Percentiles rank a stretch among this genome's conserved stretches.
Evolutionary conservation across 1,139 yeast species (phyloP).

Genomic region (Geotrichum bryndzae): DNA sequence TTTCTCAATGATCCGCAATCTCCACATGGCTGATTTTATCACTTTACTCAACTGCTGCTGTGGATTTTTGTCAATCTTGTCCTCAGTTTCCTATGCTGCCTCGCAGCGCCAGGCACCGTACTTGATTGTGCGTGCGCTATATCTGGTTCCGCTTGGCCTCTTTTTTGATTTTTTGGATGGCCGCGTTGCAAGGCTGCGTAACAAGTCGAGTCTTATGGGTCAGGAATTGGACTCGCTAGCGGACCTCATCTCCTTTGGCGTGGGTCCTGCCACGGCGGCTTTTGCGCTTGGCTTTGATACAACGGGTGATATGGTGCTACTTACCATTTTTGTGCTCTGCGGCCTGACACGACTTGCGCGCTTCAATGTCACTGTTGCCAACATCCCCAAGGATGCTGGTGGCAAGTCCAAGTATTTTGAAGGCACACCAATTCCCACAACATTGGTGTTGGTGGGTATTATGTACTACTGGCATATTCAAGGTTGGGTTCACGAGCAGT

Average conservation of each 20-base stretch:
- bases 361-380: constrained; percentile 88
- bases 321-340: constrained; percentile 84
- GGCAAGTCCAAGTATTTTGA: constrained; percentile 81
- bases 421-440: constrained; percentile 93
- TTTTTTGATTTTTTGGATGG: constrained; percentile 97
- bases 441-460: constrained; percentile 62
- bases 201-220: constrained; percentile 90
- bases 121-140: constrained; percentile 83
- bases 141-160: constrained; percentile 79
- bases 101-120: constrained; percentile 22
- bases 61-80: constrained; percentile 84
- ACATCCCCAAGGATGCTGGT: constrained; percentile 74
- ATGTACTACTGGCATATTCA: constrained; percentile 60
- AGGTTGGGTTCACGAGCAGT: constrained; percentile 38
- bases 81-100: constrained; percentile 64
- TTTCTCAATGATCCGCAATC: constrained; percentile 38
- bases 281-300: constrained; percentile 86
- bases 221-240: constrained; percentile 96
- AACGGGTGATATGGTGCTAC: constrained; percentile 67
- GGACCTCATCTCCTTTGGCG: constrained; percentile 87
- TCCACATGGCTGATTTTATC: constrained; percentile 93
- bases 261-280: constrained; percentile 89
- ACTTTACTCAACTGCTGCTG: constrained; percentile 73
- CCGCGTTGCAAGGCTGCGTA: constrained; percentile 89
- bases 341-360: constrained; percentile 92